phyloP scores from a whole-genome alignment of 1,284 basidiomycete species.

The Austroboletus novae-zelandiae region DNA sequence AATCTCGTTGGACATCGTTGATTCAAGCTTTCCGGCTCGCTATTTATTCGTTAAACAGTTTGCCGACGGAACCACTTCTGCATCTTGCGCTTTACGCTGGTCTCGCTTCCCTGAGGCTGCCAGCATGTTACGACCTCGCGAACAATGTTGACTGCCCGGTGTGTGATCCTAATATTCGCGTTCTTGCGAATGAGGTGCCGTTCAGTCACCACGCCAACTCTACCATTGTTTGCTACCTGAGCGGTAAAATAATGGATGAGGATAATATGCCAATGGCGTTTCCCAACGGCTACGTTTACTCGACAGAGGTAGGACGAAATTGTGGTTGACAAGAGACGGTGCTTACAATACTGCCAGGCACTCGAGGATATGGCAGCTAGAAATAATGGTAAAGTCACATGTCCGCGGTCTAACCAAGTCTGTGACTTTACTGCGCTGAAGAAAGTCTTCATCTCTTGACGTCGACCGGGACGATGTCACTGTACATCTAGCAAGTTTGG shows the following conservation, averaged over 20 bases:
- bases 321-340: neutral
- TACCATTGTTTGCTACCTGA: constrained; percentile 89
- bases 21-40: constrained; percentile 78
- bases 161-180: constrained; percentile 77
- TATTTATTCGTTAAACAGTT: constrained; percentile 80
- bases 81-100: constrained; percentile 88
- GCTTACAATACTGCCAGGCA: constrained; percentile 52
- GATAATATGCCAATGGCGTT: constrained; percentile 92
- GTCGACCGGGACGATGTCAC: neutral
- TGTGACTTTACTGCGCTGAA: constrained; percentile 68
- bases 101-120: constrained; percentile 82
- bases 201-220: constrained; percentile 94
- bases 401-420: constrained; percentile 71
- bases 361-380: constrained; percentile 80
- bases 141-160: constrained; percentile 91
- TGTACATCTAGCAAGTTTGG: neutral
- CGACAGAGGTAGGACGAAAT: constrained; percentile 65
- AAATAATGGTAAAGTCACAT: constrained; percentile 73
- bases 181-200: constrained; percentile 84
- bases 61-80: constrained; percentile 84
- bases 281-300: constrained; percentile 92
- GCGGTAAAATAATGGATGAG: constrained; percentile 91
- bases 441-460: constrained; percentile 84
- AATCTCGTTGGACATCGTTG: constrained; percentile 71
- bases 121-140: constrained; percentile 64